These are phyloP conservation scores for Debaryomyces maramus DNA, from an alignment of 805 yeast genomes.

Conservation along the genomic window DNA sequence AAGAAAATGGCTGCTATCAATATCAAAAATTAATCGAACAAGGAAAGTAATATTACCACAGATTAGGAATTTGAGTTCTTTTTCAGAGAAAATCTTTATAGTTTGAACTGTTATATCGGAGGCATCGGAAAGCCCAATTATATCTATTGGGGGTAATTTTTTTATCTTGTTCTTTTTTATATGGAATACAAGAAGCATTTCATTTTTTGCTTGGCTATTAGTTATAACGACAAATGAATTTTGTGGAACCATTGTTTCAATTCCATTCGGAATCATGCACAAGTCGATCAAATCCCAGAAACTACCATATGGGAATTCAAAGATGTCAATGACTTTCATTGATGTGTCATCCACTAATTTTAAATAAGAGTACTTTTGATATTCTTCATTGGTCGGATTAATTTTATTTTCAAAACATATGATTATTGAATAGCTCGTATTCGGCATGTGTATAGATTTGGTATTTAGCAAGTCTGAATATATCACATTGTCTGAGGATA, in stretches of 20 bases:
- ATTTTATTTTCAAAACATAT: slow-evolving; percentile 17
- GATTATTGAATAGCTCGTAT: slow-evolving; percentile 11
- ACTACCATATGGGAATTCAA: slow-evolving; percentile 8
- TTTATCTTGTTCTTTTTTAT: slow-evolving; percentile 10
- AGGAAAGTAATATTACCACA: slow-evolving; percentile 18
- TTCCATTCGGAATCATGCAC: slow-evolving; percentile 7
- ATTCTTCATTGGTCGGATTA: slow-evolving; percentile 11
- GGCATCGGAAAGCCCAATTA: slow-evolving; percentile 12
- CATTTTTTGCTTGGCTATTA: slow-evolving; percentile 10
- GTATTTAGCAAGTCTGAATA: slow-evolving; percentile 17
- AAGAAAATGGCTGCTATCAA: slow-evolving; percentile 3
- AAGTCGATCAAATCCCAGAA: slow-evolving; percentile 21
- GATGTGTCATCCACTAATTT: slow-evolving; percentile 14
- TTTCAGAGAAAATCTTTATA: slow-evolving; percentile 13
- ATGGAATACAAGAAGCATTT: slow-evolving; percentile 11
- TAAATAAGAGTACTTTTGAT: slow-evolving; percentile 14
- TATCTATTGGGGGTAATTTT: slow-evolving; percentile 8
- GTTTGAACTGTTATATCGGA: slow-evolving; percentile 12
- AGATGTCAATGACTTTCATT: slow-evolving; percentile 13
- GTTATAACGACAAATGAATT: slow-evolving; percentile 16
- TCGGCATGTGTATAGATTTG: slow-evolving; percentile 15
- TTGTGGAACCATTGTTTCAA: neutral
- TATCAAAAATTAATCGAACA: neutral
- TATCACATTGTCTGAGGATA: slow-evolving; percentile 7
- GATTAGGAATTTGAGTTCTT: slow-evolving; percentile 13